These are phyloP conservation scores for Phytophthora quininea DNA, from an alignment of 352 stramenopile species.

Conservation along the genomic window DNA sequence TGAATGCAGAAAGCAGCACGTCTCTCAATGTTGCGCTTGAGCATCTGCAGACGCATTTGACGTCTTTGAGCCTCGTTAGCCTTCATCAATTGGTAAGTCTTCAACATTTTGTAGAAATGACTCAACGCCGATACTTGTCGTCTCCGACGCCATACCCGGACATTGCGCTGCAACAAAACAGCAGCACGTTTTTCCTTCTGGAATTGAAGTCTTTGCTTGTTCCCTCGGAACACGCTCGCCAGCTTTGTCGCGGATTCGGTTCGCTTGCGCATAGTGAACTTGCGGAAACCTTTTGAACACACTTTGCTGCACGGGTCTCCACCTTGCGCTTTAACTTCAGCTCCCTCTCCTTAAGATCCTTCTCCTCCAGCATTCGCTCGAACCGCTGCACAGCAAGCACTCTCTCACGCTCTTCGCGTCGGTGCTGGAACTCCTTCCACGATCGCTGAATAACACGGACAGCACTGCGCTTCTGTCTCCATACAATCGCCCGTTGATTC, in stretches of 20 bases:
- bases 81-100: conserved; percentile 42
- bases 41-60: conserved; percentile 11
- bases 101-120: conserved; percentile 45
- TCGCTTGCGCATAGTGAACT: conserved; percentile 26
- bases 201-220: conserved; percentile 27
- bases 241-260: conserved; percentile 38
- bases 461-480: conserved; percentile 22
- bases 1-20: conserved; percentile 30
- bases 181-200: conserved; percentile 27
- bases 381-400: conserved; percentile 41
- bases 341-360: conserved; percentile 31
- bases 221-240: conserved; percentile 34
- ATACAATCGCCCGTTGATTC: conserved; percentile 15
- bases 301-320: conserved; percentile 35
- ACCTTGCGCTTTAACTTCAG: conserved; percentile 31
- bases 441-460: conserved; percentile 29
- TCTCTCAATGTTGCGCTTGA: conserved; percentile 28
- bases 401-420: conserved; percentile 26
- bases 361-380: conserved; percentile 39
- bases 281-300: conserved; percentile 39
- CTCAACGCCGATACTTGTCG: conserved; percentile 38
- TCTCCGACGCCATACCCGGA: conserved; percentile 44
- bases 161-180: conserved; percentile 44
- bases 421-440: conserved; percentile 24
- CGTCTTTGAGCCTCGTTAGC: conserved; percentile 28